Base-by-base conservation (phyloP, 2,329 filamentous ascomycete genomes). In the Aspergillus novofumigatus region DNA sequence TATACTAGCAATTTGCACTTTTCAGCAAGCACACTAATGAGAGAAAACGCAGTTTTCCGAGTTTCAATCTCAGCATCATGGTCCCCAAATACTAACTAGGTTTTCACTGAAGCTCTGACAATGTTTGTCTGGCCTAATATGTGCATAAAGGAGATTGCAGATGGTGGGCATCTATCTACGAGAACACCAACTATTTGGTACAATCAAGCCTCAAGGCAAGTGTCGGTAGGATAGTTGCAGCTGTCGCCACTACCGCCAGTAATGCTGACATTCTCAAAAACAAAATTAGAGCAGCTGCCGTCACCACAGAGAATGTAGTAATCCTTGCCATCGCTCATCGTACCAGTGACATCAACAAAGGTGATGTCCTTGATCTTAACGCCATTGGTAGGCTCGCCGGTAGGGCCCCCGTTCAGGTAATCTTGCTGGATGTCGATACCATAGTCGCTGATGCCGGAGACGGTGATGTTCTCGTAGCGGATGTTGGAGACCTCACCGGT, bases 341-440 rank as follows among this genome's bases (percentile, higher is more conserved):
- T 72, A 4, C 75, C 75, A 1, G 63, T 69, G 4, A 77, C 65
- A 59, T 75, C 70, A 42, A 68, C 62, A 51, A 77, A 72, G 7
- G 63, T 57, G 3, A 78, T 49, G 53, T 70, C 70, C 28, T 60
- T 58, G 49, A 78, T 76, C 1, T 61, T 62, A 2, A 78, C 74
- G 2, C 75, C 75, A 51, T 75, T 76, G 1, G 70, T 70, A 5
- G 75, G 70, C 9, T 60, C 59, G 1, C 75, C 75, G 6, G 70
- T 76, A 4, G 75, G 66, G 3, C 75, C 74, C 11, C 75, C 80
- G 61, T 82, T 82, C 54, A 79, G 64, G 62, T 82, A 83, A 64
- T 82, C 80, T 68, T 82, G 79, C 68, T 81, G 73, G 45, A 82
- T 72, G 57, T 80, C 78, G 55, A 83, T 79, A n/a, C 80, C 80